These are phyloP conservation scores for Cryptosporidium muris DNA, from an alignment of 169 alveolate species.

Conservation along the genomic window DNA sequence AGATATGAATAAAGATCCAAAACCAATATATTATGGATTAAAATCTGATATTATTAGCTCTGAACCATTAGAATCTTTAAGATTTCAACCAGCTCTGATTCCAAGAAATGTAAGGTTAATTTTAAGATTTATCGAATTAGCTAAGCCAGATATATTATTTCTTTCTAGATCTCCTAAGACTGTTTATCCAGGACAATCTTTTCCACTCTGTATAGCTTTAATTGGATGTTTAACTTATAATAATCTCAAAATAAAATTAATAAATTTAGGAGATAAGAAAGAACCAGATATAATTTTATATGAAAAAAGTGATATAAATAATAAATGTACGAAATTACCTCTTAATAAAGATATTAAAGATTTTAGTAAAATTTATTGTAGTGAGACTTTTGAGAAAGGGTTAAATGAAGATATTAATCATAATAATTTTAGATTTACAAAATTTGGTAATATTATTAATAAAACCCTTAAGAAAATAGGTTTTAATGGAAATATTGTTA, in stretches of 20 bases:
- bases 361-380: background rate
- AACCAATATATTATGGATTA: slow-evolving; percentile 6
- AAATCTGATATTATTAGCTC: slow-evolving; percentile 15
- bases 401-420: slow-evolving; percentile 20
- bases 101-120: slow-evolving; percentile 48
- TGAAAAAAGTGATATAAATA: background rate
- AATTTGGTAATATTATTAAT: slow-evolving; percentile 2
- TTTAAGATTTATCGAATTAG: slow-evolving; percentile 15
- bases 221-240: slow-evolving; percentile 52
- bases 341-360: slow-evolving; percentile 24
- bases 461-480: background rate
- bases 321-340: background rate
- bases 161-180: slow-evolving; percentile 31
- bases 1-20: slow-evolving; percentile 14
- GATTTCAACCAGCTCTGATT: slow-evolving; percentile 41
- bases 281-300: background rate
- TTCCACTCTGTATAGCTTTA: slow-evolving; percentile 9
- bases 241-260: slow-evolving; percentile 20
- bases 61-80: slow-evolving; percentile 18
- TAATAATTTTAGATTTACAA: background rate
- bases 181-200: slow-evolving; percentile 38
- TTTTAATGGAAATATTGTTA: background rate
- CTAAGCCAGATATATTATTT: slow-evolving; percentile 35
- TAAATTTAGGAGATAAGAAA: background rate
- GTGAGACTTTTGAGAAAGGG: slow-evolving; percentile 5